Evolutionary conservation across 2,329 filamentous ascomycete species (phyloP).

Genomic region (Sporothrix euskadiensis): DNA sequence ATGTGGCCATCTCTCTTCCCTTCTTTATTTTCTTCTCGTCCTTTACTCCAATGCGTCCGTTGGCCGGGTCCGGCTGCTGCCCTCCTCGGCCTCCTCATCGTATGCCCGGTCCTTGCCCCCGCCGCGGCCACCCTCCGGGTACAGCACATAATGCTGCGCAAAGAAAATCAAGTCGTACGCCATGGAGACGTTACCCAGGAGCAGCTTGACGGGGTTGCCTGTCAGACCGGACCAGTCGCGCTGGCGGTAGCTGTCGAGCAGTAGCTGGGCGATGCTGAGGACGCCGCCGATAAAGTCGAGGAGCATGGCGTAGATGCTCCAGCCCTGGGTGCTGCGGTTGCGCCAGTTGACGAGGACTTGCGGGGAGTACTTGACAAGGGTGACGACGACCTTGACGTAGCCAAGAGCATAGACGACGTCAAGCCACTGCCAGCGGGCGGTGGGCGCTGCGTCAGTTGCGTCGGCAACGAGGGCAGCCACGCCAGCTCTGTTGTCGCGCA

Average conservation of each 20-base stretch:
- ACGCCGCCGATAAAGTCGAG: constrained; percentile 81
- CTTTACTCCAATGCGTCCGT: not conserved
- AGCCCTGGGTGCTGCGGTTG: constrained; percentile 81
- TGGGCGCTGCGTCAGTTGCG: not conserved
- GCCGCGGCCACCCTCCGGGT: constrained; percentile 46
- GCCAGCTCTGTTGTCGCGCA: constrained; percentile 35
- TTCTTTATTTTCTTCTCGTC: not conserved
- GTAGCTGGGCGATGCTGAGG: constrained; percentile 76
- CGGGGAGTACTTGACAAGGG: constrained; percentile 89
- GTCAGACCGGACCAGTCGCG: constrained; percentile 87
- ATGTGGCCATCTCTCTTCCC: not conserved
- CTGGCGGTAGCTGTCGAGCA: constrained; percentile 81
- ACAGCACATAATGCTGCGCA: constrained; percentile 82
- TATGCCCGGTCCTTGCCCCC: not conserved
- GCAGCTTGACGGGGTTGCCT: constrained; percentile 89
- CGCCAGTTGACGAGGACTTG: constrained; percentile 81
- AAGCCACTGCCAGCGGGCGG: constrained; percentile 59
- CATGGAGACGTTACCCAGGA: constrained; percentile 80
- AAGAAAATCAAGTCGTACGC: constrained; percentile 87
- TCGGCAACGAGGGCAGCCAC: constrained; percentile 31
- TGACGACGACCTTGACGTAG: constrained; percentile 86
- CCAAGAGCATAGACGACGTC: constrained; percentile 69
- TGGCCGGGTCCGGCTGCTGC: not conserved
- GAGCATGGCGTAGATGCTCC: constrained; percentile 82
- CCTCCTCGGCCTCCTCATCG: not conserved